Evolutionary conservation across 495 filamentous ascomycete species (phyloP).

Genomic region (Pseudotulostoma volvatum): DNA sequence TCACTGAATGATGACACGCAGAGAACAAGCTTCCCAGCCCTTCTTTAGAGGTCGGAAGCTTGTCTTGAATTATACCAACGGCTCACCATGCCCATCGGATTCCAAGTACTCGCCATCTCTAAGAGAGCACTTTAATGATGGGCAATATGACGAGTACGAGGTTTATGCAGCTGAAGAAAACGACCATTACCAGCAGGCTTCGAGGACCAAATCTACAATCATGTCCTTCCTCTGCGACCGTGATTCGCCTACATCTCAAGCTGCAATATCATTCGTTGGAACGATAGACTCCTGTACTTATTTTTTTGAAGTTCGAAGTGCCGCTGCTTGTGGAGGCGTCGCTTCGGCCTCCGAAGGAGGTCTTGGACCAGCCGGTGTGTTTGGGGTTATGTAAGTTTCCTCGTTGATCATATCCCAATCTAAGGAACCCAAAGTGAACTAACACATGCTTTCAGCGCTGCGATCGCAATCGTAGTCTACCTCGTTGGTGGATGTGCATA

Average conservation of each 20-base stretch:
- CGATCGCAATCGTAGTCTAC: slow-evolving; percentile 76
- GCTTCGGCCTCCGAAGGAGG: slow-evolving; percentile 43
- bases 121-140: slow-evolving; percentile 7
- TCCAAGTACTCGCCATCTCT: too few relatives aligned
- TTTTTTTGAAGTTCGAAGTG: slow-evolving; percentile 86
- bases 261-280: slow-evolving; percentile 65
- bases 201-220: slow-evolving; percentile 63
- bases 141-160: slow-evolving; percentile 15
- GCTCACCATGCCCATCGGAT: slow-evolving; percentile 50
- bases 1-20: slow-evolving; percentile 13
- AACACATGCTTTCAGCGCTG: slow-evolving; percentile 18
- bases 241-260: slow-evolving; percentile 42
- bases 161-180: slow-evolving; percentile 28
- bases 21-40: slow-evolving; percentile 49
- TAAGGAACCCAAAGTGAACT: slow-evolving; percentile 9
- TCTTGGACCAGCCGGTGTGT: slow-evolving; percentile 75
- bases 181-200: slow-evolving; percentile 8
- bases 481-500: slow-evolving; percentile 86
- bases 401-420: background rate
- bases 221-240: slow-evolving; percentile 90
- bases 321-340: slow-evolving; percentile 63
- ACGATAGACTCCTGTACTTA: slow-evolving; percentile 85
- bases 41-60: slow-evolving; percentile 79
- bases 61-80: slow-evolving; percentile 78
- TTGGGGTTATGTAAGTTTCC: slow-evolving; percentile 66